A percentile compares a stretch with the other conserved stretches of the same genome.
phyloP scores from a whole-genome alignment of 305 asterid genomes.

The Withania somnifera region DNA sequence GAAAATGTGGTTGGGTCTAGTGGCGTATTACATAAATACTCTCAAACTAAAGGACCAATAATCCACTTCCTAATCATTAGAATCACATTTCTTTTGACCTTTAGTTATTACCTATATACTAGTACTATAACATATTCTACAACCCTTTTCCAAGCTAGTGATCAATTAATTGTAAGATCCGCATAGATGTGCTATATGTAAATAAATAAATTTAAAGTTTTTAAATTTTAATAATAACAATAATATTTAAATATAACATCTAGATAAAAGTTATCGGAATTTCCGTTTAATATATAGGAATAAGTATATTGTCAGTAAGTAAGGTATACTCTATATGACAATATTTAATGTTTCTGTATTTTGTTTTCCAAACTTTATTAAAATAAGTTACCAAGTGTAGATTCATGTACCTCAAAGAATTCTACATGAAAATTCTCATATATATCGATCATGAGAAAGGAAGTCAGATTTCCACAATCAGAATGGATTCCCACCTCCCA shows the following conservation, averaged over 20 bases:
- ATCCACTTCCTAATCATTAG: constrained; percentile 4
- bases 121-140: too few relatives aligned
- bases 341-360: too few relatives aligned
- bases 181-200: neutral
- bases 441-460: neutral
- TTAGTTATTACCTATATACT: neutral
- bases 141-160: neutral
- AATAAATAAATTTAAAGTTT: too few relatives aligned
- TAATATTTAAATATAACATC: neutral
- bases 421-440: neutral
- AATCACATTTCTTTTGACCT: neutral
- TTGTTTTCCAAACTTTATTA: neutral
- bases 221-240: neutral
- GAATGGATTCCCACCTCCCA: neutral
- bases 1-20: neutral
- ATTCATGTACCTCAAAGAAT: neutral
- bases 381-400: neutral
- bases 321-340: neutral
- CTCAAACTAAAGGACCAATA: neutral
- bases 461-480: neutral
- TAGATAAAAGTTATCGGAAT: too few relatives aligned
- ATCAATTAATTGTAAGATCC: neutral
- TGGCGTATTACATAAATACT: neutral
- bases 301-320: neutral
- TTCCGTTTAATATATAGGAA: neutral